Evolutionary conservation across 345 rosid species (phyloP).

Genomic region (Camelina hispida): DNA sequence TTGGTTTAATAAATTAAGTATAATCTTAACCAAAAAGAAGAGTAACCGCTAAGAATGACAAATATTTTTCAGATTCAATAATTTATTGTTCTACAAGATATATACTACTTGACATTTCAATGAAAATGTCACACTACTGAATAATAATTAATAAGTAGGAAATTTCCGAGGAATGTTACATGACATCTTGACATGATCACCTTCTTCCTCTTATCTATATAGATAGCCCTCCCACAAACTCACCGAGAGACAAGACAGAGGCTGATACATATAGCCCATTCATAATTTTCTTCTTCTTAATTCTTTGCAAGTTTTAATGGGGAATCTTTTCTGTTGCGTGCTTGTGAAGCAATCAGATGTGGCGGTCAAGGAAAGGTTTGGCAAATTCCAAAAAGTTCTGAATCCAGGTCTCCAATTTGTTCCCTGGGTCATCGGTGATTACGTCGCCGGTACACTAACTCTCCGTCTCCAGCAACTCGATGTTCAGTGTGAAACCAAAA

Average conservation of each 20-base stretch:
- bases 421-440: slow-evolving; percentile 67
- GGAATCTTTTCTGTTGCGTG: slow-evolving; percentile 59
- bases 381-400: slow-evolving; percentile 60
- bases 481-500: slow-evolving; percentile 73
- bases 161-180: slow-evolving; percentile 27
- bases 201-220: slow-evolving; percentile 27
- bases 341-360: slow-evolving; percentile 68
- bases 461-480: slow-evolving; percentile 70
- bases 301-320: slow-evolving; percentile 46
- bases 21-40: not conserved
- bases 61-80: not conserved
- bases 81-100: not conserved
- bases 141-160: slow-evolving; percentile 10
- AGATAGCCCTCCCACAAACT: slow-evolving; percentile 26
- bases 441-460: slow-evolving; percentile 58
- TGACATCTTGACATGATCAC: slow-evolving; percentile 38
- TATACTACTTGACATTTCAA: slow-evolving; percentile 16
- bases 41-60: slow-evolving; percentile 6
- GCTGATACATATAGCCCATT: not conserved
- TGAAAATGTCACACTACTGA: slow-evolving; percentile 1
- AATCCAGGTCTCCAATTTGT: slow-evolving; percentile 68
- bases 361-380: slow-evolving; percentile 66
- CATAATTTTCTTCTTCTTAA: slow-evolving; percentile 6
- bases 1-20: not conserved
- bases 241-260: slow-evolving; percentile 8